A percentile compares a stretch with the other conserved stretches of the same genome.
Evolutionary conservation across 129 eudicot species (phyloP).

Genomic region (Helichrysum umbraculigerum): DNA sequence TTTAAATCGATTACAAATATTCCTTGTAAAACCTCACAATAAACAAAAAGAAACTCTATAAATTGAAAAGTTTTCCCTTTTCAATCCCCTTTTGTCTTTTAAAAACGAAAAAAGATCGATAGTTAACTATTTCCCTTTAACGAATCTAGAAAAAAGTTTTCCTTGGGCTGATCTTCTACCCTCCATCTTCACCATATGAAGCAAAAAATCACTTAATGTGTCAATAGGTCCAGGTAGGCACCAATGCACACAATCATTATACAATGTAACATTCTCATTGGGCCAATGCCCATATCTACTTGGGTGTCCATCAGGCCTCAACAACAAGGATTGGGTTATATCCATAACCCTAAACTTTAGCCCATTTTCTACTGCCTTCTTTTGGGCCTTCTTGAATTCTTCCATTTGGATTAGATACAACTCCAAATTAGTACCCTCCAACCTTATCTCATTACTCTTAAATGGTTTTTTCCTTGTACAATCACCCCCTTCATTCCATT

Average conservation of each 20-base stretch:
- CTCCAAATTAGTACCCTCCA: constrained; percentile 50
- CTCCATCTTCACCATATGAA: constrained; percentile 59
- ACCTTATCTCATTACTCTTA: constrained; percentile 40
- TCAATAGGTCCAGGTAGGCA: constrained; percentile 70
- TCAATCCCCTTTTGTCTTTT: no score
- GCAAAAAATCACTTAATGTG: constrained; percentile 58
- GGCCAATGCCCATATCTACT: constrained; percentile 67
- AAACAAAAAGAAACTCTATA: background rate
- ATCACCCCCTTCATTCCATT: constrained; percentile 67
- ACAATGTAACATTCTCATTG: constrained; percentile 52
- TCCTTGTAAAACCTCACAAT: constrained; percentile 20
- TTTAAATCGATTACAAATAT: background rate
- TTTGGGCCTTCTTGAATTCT: constrained; percentile 47
- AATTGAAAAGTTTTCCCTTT: background rate
- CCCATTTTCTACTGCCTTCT: constrained; percentile 39
- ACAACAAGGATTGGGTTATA: constrained; percentile 47
- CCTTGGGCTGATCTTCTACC: constrained; percentile 29
- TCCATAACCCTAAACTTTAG: constrained; percentile 50
- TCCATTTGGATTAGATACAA: constrained; percentile 50
- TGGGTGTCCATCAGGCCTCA: constrained; percentile 81
- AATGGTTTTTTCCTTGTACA: constrained; percentile 53
- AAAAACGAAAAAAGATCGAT: no score
- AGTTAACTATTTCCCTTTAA: constrained; percentile 21
- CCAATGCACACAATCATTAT: no score
- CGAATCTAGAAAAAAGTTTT: constrained; percentile 5